Percentiles rank a stretch among this genome's conserved stretches.
Evolutionary conservation across 2,329 filamentous ascomycete genomes (phyloP).

Genomic region (Penicillium freii): DNA sequence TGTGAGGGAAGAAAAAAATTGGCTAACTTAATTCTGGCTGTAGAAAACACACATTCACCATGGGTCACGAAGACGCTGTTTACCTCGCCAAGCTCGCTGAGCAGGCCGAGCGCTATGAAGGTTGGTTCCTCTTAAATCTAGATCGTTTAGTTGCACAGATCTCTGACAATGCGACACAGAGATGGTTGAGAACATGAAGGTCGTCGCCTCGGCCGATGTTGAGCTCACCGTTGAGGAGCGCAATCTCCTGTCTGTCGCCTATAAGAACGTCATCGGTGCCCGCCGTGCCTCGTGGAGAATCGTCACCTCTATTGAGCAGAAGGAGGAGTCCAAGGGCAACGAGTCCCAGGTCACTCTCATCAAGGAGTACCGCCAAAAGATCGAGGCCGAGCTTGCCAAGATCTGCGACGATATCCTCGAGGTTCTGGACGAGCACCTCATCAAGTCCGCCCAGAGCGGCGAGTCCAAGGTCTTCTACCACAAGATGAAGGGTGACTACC

Average conservation of each 20-base stretch:
- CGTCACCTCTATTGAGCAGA: conserved; percentile 97
- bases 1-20: background rate
- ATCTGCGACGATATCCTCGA: conserved; percentile 97
- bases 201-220: conserved; percentile 82
- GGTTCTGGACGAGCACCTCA: conserved; percentile 89
- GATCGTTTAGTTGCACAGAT: background rate
- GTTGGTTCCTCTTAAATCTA: conserved; percentile 53
- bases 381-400: conserved; percentile 92
- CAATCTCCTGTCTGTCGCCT: conserved; percentile 94
- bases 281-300: conserved; percentile 98
- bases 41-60: conserved; percentile 58
- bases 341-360: conserved; percentile 84
- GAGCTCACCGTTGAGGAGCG: conserved; percentile 91
- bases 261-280: conserved; percentile 98
- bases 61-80: conserved; percentile 99
- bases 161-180: conserved; percentile 56
- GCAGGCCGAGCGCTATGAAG: conserved; percentile 99
- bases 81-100: conserved; percentile 99
- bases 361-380: conserved; percentile 98
- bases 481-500: conserved; percentile 99
- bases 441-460: conserved; percentile 88
- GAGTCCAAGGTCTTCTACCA: conserved; percentile 99
- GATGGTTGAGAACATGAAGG: conserved; percentile 99
- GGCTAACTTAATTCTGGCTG: conserved; percentile 13
- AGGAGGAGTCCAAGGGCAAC: conserved; percentile 99